A percentile compares a stretch with the other conserved stretches of the same genome.
Evolutionary conservation across 208 protist species (phyloP).

Genomic region (Trichomonas gallinae): DNA sequence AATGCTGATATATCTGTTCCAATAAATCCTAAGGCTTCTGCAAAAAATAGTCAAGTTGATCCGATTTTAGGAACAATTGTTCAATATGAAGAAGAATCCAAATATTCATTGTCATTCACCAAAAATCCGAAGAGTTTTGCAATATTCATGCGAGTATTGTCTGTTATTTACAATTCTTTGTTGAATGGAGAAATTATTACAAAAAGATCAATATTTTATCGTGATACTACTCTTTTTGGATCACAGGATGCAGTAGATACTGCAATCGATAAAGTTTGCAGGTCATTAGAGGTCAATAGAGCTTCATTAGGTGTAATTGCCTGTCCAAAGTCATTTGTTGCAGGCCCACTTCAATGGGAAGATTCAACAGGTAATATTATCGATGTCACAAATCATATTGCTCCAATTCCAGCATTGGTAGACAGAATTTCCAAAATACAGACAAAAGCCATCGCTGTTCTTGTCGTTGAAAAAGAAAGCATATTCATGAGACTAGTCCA

Average conservation of each 20-base stretch:
- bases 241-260: not conserved
- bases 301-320: not conserved
- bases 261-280: not conserved
- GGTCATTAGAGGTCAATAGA: not conserved
- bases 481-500: conserved; percentile 48
- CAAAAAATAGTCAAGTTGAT: not conserved
- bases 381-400: not conserved
- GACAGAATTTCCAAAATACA: not conserved
- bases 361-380: not conserved
- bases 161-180: not conserved
- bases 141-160: not conserved
- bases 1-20: not conserved
- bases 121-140: not conserved
- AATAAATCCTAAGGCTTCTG: not conserved
- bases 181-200: not conserved
- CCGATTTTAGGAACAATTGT: not conserved
- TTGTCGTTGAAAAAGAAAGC: conserved; percentile 48
- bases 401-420: not conserved
- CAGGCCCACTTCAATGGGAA: not conserved
- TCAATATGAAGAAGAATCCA: not conserved
- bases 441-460: not conserved
- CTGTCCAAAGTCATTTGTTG: not conserved
- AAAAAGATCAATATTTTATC: not conserved
- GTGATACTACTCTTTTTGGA: not conserved
- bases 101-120: not conserved